Percentiles rank a stretch among this genome's conserved stretches.
These are phyloP conservation scores for Suhomyces prunicola DNA, from an alignment of 805 yeast species.

Conservation along the genomic window DNA sequence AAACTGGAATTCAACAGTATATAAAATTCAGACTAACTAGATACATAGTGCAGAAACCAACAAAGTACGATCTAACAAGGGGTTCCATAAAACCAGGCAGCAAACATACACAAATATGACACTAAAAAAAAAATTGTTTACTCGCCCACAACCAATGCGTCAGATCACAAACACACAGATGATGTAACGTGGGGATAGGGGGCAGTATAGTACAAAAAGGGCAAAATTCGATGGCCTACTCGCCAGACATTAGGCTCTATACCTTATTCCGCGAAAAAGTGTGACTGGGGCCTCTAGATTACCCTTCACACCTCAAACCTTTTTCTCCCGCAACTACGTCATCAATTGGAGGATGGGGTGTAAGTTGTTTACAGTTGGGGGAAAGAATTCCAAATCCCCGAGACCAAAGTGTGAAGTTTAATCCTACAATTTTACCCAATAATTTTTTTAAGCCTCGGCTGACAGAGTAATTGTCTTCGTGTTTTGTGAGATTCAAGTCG, in stretches of 20 bases:
- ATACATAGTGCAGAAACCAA: neutral
- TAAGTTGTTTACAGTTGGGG: neutral
- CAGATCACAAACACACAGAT: constrained; percentile 1
- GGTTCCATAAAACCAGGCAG: constrained; percentile 4
- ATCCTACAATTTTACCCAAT: neutral
- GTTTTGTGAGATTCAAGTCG: neutral
- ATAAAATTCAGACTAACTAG: neutral
- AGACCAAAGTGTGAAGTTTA: neutral
- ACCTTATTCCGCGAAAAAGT: neutral
- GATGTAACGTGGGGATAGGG: constrained; percentile 3
- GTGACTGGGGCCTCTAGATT: neutral
- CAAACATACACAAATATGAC: constrained; percentile 3
- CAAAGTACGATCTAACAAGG: constrained; percentile 1
- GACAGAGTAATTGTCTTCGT: neutral
- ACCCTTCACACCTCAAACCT: neutral
- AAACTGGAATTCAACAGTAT: constrained; percentile 1
- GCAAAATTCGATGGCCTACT: neutral
- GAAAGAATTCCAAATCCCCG: neutral
- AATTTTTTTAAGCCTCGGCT: neutral
- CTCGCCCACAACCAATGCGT: neutral
- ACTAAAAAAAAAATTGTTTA: neutral
- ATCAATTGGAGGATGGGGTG: neutral
- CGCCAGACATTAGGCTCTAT: neutral
- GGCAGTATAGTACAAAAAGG: neutral
- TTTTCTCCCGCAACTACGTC: neutral